A percentile compares a stretch with the other conserved stretches of the same genome.
phyloP scores from a whole-genome alignment of 768 basidiomycete genomes.

The Calocybe gangraenosa region DNA sequence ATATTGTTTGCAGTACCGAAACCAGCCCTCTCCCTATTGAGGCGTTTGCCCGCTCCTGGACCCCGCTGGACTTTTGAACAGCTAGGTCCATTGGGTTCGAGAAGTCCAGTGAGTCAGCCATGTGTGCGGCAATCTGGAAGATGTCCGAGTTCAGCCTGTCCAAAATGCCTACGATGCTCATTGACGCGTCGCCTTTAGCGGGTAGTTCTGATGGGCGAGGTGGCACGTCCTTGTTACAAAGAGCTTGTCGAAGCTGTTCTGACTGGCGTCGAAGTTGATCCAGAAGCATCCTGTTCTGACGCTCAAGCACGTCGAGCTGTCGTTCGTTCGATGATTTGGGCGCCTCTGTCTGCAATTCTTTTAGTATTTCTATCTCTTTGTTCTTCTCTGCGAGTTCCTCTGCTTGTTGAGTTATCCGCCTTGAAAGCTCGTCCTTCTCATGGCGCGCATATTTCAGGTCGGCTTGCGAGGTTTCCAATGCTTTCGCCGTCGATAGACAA shows the following conservation, averaged over 20 bases:
- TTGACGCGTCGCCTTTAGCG: slow-evolving; percentile 5
- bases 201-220: background rate
- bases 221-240: slow-evolving; percentile 2
- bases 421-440: background rate
- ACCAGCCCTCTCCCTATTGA: slow-evolving; percentile 30
- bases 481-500: background rate
- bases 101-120: slow-evolving; percentile 33
- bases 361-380: slow-evolving; percentile 12
- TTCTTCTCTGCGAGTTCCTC: slow-evolving; percentile 10
- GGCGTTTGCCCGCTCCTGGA: slow-evolving; percentile 23
- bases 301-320: slow-evolving; percentile 21
- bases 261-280: slow-evolving; percentile 31
- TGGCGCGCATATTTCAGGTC: background rate
- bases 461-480: background rate
- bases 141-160: slow-evolving; percentile 34
- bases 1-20: slow-evolving; percentile 22
- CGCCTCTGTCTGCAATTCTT: slow-evolving; percentile 5
- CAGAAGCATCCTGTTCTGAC: slow-evolving; percentile 28
- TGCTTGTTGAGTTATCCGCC: background rate
- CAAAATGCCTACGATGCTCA: slow-evolving; percentile 19
- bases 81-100: slow-evolving; percentile 15
- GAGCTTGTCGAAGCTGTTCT: slow-evolving; percentile 22
- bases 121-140: slow-evolving; percentile 35
- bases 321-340: slow-evolving; percentile 9
- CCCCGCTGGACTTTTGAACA: slow-evolving; percentile 1